Percentiles rank a stretch among this genome's conserved stretches.
These are phyloP conservation scores for Suillus americanus DNA, from an alignment of 768 basidiomycete species.

Conservation along the genomic window DNA sequence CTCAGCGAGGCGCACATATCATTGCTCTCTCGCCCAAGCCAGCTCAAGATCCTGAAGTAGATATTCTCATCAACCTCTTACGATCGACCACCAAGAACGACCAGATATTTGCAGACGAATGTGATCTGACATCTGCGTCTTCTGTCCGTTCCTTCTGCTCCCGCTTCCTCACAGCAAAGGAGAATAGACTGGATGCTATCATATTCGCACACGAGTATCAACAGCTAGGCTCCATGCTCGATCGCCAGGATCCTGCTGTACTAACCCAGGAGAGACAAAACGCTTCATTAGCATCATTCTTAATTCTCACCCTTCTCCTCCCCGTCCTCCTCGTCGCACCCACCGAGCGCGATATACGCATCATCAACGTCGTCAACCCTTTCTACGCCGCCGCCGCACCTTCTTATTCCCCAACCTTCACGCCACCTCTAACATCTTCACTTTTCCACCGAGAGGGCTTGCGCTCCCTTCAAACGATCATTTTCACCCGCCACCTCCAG, in stretches of 20 bases:
- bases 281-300: conserved; percentile 67
- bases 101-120: conserved; percentile 76
- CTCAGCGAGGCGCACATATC: conserved; percentile 74
- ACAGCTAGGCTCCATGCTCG: conserved; percentile 53
- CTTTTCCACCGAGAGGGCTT: conserved; percentile 59
- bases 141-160: conserved; percentile 72
- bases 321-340: conserved; percentile 82
- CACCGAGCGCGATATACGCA: conserved; percentile 86
- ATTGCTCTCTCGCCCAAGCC: conserved; percentile 70
- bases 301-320: conserved; percentile 75
- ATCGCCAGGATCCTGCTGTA: conserved; percentile 25
- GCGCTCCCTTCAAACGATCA: conserved; percentile 58
- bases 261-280: conserved; percentile 44
- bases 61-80: conserved; percentile 65
- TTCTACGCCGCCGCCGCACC: conserved; percentile 82
- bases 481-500: conserved; percentile 80
- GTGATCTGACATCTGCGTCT: conserved; percentile 64
- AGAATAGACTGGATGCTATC: conserved; percentile 72
- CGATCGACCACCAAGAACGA: conserved; percentile 76
- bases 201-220: conserved; percentile 78
- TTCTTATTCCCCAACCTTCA: conserved; percentile 32
- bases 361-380: conserved; percentile 84
- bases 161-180: conserved; percentile 61
- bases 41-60: conserved; percentile 46
- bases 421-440: conserved; percentile 25